Conservation (phyloP, 2,329 filamentous ascomycete species). For the Peltaster fructicola region DNA sequence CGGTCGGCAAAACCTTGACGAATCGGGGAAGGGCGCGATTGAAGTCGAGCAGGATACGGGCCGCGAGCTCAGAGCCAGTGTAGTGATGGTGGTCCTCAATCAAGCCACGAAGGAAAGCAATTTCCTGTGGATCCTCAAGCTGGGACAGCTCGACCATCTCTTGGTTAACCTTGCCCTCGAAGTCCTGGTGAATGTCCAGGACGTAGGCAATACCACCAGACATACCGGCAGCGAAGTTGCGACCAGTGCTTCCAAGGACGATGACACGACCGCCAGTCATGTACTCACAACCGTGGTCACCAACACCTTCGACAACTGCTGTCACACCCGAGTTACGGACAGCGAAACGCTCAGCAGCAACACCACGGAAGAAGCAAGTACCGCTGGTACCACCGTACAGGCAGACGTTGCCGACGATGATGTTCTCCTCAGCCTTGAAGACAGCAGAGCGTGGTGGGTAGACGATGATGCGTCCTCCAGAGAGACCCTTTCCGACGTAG, state of each 20-base stretch:
- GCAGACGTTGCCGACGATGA: constrained; percentile 85
- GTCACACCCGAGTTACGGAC: constrained; percentile 92
- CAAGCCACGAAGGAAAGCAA: constrained; percentile 75
- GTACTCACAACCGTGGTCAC: constrained; percentile 95
- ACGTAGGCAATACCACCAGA: constrained; percentile 94
- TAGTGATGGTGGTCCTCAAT: constrained; percentile 97
- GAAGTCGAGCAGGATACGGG: constrained; percentile 88
- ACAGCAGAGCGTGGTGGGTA: constrained; percentile 81
- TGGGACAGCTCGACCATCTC: constrained; percentile 90
- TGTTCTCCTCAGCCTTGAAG: constrained; percentile 92
- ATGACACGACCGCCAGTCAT: constrained; percentile 93
- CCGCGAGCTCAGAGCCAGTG: constrained; percentile 87
- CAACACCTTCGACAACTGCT: constrained; percentile 89
- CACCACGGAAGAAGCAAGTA: constrained; percentile 90
- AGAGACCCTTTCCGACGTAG: constrained; percentile 91
- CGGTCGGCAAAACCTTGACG: constrained; percentile 80
- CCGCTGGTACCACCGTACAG: constrained; percentile 85
- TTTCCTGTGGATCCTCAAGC: constrained; percentile 70
- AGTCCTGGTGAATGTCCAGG: constrained; percentile 76
- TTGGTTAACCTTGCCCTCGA: constrained; percentile 82
- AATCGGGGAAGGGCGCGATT: constrained; percentile 78
- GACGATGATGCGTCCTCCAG: constrained; percentile 79
- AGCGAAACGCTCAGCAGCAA: constrained; percentile 89
- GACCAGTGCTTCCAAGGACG: constrained; percentile 72
- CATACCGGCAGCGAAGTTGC: constrained; percentile 97